A percentile compares a stretch with the other conserved stretches of the same genome.
Conservation (phyloP, 768 basidiomycete genomes). For the Pluteus cervinus region DNA sequence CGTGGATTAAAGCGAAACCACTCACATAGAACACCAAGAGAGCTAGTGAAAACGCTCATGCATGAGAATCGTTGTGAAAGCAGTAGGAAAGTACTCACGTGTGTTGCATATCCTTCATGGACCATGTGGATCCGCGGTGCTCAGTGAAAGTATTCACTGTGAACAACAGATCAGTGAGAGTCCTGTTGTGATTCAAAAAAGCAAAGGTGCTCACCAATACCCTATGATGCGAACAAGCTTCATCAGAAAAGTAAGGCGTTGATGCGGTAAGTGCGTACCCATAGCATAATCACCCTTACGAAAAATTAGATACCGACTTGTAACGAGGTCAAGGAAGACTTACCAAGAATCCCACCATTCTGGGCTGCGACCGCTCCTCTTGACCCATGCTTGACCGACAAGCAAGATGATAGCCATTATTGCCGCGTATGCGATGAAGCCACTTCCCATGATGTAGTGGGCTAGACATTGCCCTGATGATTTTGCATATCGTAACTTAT, state of each 20-base stretch:
- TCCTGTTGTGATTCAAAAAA: background rate
- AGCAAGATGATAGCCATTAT: conserved; percentile 77
- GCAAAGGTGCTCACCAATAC: conserved; percentile 41
- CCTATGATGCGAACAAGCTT: conserved; percentile 31
- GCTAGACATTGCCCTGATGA: conserved; percentile 71
- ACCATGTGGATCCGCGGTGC: conserved; percentile 78
- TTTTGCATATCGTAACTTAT: conserved; percentile 4
- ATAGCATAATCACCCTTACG: conserved; percentile 41
- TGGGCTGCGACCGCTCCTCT: conserved; percentile 64
- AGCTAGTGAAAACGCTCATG: conserved; percentile 30
- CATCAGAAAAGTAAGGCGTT: background rate
- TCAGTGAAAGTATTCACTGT: conserved; percentile 90
- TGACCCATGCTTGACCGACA: conserved; percentile 74
- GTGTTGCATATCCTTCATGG: conserved; percentile 92
- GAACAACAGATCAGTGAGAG: no score
- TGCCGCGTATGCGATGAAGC: conserved; percentile 82
- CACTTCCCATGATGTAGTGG: conserved; percentile 87
- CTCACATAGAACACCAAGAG: conserved; percentile 70
- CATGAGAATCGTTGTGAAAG: background rate
- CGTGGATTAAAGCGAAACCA: conserved; percentile 3
- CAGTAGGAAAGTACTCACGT: conserved; percentile 48
- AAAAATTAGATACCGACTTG: background rate
- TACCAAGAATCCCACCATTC: conserved; percentile 85
- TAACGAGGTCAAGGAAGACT: conserved; percentile 14
- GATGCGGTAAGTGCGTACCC: conserved; percentile 28